Evolutionary conservation across 78 protist genomes (phyloP), one percentile per base, ranked within the genome.

Genomic region (Polysphondylium violaceum): DNA sequence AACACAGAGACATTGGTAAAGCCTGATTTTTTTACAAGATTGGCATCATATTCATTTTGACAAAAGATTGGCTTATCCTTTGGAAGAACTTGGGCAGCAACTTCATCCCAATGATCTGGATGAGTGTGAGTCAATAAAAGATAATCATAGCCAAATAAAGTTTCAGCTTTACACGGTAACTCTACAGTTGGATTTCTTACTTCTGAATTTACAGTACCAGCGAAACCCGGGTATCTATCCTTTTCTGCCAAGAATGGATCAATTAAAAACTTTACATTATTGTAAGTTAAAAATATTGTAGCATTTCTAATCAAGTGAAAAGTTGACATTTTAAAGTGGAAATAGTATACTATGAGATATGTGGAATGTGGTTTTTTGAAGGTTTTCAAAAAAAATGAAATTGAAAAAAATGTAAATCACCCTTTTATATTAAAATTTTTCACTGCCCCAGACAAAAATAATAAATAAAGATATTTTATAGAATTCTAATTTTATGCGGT

Each of bases 101-200:
- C 33, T 29, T 59, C 67, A 59, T 59, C 67, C 67, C 67, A 59
- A 59, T 59, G 67, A 59, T 59, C 67, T 59, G 67, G 67, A 59
- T 59, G 67, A 1, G 27, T n/a, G 29, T 59, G 67, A 8, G 67
- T 59, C 19, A 59, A 21, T 29, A 59, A 29, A 0, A 59, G 23
- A 29, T 31, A 0, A 27, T 59, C 67, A 59, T 23, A 59, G 9
- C 29, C 67, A 21, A 29, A 27, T 29, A 59, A 59, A 29, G n/a
- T 59, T 59, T 59, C 67, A 9, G 16, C 11, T 25, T 33, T 3
- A 29, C 23, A 33, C 29, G 67, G 67, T 59, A 59, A 59, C 12
- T 29, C 67, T 5, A 59, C 67, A 17, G 4, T 59, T 27, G 67
- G 67, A 59, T 59, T 59, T 14, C 67, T 33, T 14, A 59, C 0